Conservation (phyloP, 495 filamentous ascomycete species). For the Aspergillus indologenus region DNA sequence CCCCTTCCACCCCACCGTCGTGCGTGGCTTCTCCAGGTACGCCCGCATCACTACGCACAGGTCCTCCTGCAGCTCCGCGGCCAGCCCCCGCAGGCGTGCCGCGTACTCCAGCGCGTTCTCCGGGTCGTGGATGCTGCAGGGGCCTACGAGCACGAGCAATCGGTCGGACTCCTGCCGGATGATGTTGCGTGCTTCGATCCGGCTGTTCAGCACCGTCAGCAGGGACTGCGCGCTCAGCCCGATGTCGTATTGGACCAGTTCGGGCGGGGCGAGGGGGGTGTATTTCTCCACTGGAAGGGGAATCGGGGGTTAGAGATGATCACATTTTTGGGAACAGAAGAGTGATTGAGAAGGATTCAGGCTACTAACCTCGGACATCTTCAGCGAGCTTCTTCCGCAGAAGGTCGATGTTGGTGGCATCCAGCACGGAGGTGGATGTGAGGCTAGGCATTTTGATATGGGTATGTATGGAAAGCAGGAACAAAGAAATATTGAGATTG, state of each 20-base stretch:
- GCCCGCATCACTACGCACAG: constrained; percentile 86
- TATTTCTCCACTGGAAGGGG: constrained; percentile 13
- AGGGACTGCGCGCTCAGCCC: constrained; percentile 13
- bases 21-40: constrained; percentile 91
- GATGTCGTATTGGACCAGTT: constrained; percentile 19
- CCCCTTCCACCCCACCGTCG: constrained; percentile 93
- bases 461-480: neutral
- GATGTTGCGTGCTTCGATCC: constrained; percentile 68
- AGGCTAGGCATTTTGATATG: constrained; percentile 13
- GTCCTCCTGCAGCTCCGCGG: constrained; percentile 67
- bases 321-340: too few relatives aligned
- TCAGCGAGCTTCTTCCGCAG: constrained; percentile 17
- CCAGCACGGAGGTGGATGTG: constrained; percentile 6
- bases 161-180: constrained; percentile 65
- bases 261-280: constrained; percentile 15
- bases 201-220: constrained; percentile 66
- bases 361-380: constrained; percentile 13
- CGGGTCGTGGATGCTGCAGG: constrained; percentile 90
- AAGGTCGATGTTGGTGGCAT: constrained; percentile 16
- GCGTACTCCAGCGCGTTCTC: constrained; percentile 75
- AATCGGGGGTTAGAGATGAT: neutral
- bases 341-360: too few relatives aligned
- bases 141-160: constrained; percentile 81
- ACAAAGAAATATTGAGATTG: neutral
- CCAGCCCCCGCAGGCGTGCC: constrained; percentile 60